Evolutionary conservation across 1,284 basidiomycete species (phyloP).

Genomic region (Rhizoctonia solani): DNA sequence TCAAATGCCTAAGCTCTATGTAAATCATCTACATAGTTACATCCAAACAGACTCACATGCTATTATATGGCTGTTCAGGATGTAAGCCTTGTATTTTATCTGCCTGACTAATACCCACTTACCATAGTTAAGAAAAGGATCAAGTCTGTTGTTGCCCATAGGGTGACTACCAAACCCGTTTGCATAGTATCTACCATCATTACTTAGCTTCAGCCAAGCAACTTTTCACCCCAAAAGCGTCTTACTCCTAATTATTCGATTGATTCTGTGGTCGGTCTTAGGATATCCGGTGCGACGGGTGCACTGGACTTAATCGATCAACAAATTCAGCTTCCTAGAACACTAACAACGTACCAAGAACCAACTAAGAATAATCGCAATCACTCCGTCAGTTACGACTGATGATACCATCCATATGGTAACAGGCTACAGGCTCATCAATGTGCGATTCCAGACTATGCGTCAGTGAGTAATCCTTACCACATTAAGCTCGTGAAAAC

Average conservation of each 20-base stretch:
- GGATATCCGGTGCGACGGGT: constrained; percentile 49
- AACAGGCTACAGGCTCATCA: neutral
- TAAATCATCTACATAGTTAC: neutral
- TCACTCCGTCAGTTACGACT: constrained; percentile 46
- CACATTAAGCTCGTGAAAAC: constrained; percentile 45
- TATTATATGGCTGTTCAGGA: neutral
- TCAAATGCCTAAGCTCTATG: neutral
- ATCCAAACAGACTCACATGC: neutral
- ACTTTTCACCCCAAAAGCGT: neutral
- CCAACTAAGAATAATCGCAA: constrained; percentile 46
- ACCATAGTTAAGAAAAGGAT: constrained; percentile 27
- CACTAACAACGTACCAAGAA: constrained; percentile 45
- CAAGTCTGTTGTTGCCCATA: constrained; percentile 46
- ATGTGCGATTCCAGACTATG: neutral
- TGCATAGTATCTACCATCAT: constrained; percentile 47
- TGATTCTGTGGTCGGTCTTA: constrained; percentile 46
- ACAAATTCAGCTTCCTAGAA: neutral
- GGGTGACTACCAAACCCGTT: constrained; percentile 47
- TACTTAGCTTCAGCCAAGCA: neutral
- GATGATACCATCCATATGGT: constrained; percentile 43
- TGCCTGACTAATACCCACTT: neutral
- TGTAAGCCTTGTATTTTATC: neutral
- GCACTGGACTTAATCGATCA: constrained; percentile 42
- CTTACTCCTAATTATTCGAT: constrained; percentile 52
- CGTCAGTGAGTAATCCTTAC: constrained; percentile 34